phyloP scores from a whole-genome alignment of 2,329 filamentous ascomycete genomes.

The Blumeria graminis region DNA sequence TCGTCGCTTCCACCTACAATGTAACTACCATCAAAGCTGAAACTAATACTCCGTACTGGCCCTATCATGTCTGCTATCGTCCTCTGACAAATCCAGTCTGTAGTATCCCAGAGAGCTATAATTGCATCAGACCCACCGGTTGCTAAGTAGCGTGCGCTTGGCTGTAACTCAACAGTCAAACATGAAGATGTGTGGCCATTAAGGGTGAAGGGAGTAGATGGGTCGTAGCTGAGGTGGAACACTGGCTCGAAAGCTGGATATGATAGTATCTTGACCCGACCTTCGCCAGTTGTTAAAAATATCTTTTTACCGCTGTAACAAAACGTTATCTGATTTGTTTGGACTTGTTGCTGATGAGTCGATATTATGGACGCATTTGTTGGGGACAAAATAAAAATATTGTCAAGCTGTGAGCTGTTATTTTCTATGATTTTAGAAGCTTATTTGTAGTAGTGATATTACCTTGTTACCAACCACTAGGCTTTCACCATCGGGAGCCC shows the following conservation, averaged over 20 bases:
- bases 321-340: constrained; percentile 52
- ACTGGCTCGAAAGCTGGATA: constrained; percentile 39
- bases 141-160: constrained; percentile 45
- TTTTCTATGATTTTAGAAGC: background rate
- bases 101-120: constrained; percentile 55
- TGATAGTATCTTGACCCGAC: constrained; percentile 43
- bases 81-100: constrained; percentile 50
- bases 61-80: constrained; percentile 46
- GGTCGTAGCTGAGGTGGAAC: constrained; percentile 22
- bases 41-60: constrained; percentile 45
- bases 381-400: constrained; percentile 37
- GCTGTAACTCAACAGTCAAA: constrained; percentile 42
- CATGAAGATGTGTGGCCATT: constrained; percentile 53
- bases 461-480: constrained; percentile 54
- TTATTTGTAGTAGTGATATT: constrained; percentile 1
- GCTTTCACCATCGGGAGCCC: constrained; percentile 46
- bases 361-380: constrained; percentile 29
- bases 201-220: constrained; percentile 29
- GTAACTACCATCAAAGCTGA: constrained; percentile 57
- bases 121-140: constrained; percentile 54
- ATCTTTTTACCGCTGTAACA: constrained; percentile 48
- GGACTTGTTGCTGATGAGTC: constrained; percentile 33
- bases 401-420: constrained; percentile 25
- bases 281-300: constrained; percentile 46
- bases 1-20: constrained; percentile 53